Conservation (phyloP, 108 stramenopile genomes). For the Conticribra weissflogii region DNA sequence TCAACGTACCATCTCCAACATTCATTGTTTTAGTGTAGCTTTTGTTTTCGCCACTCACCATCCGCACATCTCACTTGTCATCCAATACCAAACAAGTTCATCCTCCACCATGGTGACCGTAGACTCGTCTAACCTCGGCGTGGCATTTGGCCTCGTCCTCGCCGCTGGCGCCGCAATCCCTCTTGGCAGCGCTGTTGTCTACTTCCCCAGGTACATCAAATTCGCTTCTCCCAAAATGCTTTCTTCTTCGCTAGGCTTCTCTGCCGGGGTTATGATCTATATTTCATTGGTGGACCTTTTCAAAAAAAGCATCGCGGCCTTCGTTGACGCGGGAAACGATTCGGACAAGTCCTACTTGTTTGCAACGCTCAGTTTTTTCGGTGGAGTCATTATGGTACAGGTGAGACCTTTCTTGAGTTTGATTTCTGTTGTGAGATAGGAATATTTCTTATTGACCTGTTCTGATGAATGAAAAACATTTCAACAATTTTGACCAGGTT, state of each 20-base stretch:
- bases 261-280: constrained; percentile 93
- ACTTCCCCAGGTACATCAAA: constrained; percentile 66
- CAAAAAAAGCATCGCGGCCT: constrained; percentile 52
- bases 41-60: too few species aligned
- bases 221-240: constrained; percentile 62
- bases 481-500: too few species aligned
- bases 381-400: constrained; percentile 63
- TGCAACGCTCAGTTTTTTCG: constrained; percentile 65
- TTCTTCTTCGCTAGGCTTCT: constrained; percentile 74
- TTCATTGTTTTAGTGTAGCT: too few species aligned
- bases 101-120: too few species aligned
- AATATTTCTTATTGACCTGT: not conserved
- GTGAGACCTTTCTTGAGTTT: too few species aligned
- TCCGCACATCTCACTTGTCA: too few species aligned
- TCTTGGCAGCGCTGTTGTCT: constrained; percentile 79
- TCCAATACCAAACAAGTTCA: too few species aligned
- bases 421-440: not conserved
- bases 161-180: constrained; percentile 56
- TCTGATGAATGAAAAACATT: constrained; percentile 1
- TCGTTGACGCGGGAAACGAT: constrained; percentile 41
- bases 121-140: constrained; percentile 55
- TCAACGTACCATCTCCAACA: too few species aligned
- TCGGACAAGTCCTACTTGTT: constrained; percentile 54
- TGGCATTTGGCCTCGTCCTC: constrained; percentile 59
- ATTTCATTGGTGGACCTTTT: constrained; percentile 90